Evolutionary conservation across 768 basidiomycete genomes (phyloP).

Genomic region (Amanita rimosa): DNA sequence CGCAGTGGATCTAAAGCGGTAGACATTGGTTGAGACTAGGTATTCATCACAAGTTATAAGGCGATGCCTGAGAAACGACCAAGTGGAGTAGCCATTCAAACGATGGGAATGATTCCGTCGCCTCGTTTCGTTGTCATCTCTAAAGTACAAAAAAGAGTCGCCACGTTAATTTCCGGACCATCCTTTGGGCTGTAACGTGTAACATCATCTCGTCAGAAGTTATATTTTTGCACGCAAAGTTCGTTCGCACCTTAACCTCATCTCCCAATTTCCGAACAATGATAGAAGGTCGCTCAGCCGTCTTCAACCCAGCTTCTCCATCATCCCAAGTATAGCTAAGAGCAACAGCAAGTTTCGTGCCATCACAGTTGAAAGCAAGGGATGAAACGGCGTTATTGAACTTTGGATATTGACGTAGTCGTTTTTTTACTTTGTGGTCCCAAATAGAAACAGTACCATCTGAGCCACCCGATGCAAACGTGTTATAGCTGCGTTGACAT

Average conservation of each 20-base stretch:
- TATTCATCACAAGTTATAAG: background rate
- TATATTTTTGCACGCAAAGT: background rate
- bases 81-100: background rate
- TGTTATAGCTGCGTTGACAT: slow-evolving; percentile 54
- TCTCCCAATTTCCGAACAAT: slow-evolving; percentile 58
- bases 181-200: slow-evolving; percentile 6
- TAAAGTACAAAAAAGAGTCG: background rate
- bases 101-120: background rate
- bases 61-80: background rate
- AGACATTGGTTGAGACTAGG: too few relatives aligned
- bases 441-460: slow-evolving; percentile 92
- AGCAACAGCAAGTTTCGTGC: slow-evolving; percentile 72
- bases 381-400: slow-evolving; percentile 67
- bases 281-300: slow-evolving; percentile 49
- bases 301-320: slow-evolving; percentile 61
- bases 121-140: background rate
- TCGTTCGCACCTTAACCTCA: slow-evolving; percentile 52
- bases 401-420: slow-evolving; percentile 82
- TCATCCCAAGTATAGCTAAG: slow-evolving; percentile 89
- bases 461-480: slow-evolving; percentile 92
- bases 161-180: slow-evolving; percentile 3
- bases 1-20: too few relatives aligned
- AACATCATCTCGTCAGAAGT: background rate
- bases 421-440: slow-evolving; percentile 96
- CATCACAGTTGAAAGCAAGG: slow-evolving; percentile 76